Evolutionary conservation across 345 rosid genomes (phyloP).

Genomic region (Salix arbutifolia): DNA sequence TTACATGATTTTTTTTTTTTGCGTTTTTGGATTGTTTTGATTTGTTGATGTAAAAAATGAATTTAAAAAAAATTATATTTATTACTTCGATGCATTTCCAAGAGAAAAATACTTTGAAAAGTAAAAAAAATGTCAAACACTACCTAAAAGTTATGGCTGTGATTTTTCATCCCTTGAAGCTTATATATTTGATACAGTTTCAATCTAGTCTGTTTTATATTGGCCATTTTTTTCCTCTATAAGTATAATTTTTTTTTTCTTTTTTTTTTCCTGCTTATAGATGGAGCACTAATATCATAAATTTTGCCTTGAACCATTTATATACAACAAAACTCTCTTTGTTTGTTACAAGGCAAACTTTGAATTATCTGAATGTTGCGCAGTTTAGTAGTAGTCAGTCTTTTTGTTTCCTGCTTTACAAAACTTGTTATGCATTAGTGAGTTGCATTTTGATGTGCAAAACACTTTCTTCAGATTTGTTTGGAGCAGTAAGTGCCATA

Average conservation of each 20-base stretch:
- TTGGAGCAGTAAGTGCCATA: neutral
- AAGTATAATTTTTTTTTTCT: neutral
- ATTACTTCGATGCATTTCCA: no score
- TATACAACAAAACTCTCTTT: neutral
- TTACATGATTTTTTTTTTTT: no score
- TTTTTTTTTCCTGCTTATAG: no score
- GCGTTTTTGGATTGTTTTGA: no score
- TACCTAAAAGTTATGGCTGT: neutral
- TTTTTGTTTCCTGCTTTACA: neutral
- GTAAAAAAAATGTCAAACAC: no score
- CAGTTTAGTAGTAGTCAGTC: neutral
- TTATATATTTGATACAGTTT: neutral
- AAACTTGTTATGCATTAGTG: neutral
- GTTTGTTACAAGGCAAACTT: neutral
- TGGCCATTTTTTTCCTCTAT: neutral
- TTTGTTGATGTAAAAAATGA: no score
- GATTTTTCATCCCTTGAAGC: neutral
- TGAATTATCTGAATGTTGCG: neutral
- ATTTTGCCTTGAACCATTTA: neutral
- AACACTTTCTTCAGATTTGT: neutral
- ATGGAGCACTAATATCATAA: neutral
- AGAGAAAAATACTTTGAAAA: no score
- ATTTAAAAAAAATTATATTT: no score
- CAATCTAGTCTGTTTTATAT: neutral
- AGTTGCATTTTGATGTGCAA: neutral